Base-by-base conservation (phyloP, 148 eudicot species). In the Spergularia bocconei region DNA sequence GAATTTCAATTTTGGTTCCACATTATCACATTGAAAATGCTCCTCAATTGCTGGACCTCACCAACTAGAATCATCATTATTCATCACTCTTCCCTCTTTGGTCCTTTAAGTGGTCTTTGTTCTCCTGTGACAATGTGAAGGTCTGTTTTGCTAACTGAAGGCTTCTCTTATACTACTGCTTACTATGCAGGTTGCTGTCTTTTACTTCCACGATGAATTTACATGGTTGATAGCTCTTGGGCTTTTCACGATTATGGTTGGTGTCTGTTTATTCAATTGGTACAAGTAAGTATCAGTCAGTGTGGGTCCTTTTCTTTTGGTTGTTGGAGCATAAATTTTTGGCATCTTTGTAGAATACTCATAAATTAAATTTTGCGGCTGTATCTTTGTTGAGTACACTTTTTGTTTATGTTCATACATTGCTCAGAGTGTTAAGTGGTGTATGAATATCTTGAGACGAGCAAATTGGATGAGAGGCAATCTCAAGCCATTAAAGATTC, bases 181-280 rank as follows among this genome's bases (percentile, higher is more conserved):
- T 81, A 8, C 63, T n/a, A 60, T 78, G 74, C 92, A 95, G 98
- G 98, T 87, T 81, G 98, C 98, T 63, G 97, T 95, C 70, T 89
- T 92, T 65, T 95, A 95, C 87, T 95, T 95, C 82, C 96, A 95
- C 79, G 98, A 95, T 73, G 84, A 95, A 16, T 95, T 95, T 86
- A 92, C 98, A 38, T 88, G 93, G 96, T 64, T 95, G 86, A 95
- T 92, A 82, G 98, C 96, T 47, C 56, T 83, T 63, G 98, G 98
- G 69, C 98, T 95, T 69, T 47, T 87, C 56, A 92, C 63, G 29
- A 92, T 92, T 50, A 83, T 95, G 82, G 11, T 95, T 82, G 98
- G 98, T 67, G 98, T 95, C 74, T 86, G 98, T 83, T 89, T 95
- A 67, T 95, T 95, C 77, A 95, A 95, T 78, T 85, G 81, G 94